These are phyloP conservation scores for Gyrodon lividus DNA, from an alignment of 768 basidiomycete species.

Conservation along the genomic window DNA sequence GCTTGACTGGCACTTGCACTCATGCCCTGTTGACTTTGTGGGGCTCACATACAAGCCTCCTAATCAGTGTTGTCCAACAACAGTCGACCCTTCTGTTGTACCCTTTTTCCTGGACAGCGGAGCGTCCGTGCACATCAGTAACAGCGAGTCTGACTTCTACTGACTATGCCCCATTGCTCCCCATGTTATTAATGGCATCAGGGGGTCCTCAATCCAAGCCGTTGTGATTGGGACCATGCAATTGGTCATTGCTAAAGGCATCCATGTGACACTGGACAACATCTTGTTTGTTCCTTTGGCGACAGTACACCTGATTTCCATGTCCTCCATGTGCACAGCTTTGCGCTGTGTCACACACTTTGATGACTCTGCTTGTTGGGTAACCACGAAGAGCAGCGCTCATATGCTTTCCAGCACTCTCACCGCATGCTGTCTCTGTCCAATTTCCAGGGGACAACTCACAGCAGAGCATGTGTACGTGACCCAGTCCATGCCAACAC, in stretches of 20 bases:
- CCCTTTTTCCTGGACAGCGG: constrained; percentile 11
- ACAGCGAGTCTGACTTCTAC: constrained; percentile 14
- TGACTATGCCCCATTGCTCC: constrained; percentile 7
- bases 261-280: constrained; percentile 12
- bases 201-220: constrained; percentile 15
- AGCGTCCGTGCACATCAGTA: constrained; percentile 14
- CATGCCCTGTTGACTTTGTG: too few species aligned
- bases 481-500: not conserved
- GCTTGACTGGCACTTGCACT: too few species aligned
- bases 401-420: not conserved
- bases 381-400: not conserved
- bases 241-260: constrained; percentile 2
- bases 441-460: not conserved
- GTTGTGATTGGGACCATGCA: constrained; percentile 14
- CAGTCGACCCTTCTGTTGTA: not conserved
- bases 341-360: constrained; percentile 16
- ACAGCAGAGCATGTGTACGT: constrained; percentile 16
- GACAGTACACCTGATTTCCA: constrained; percentile 24
- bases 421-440: not conserved
- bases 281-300: constrained; percentile 24
- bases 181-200: constrained; percentile 10
- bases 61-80: too few species aligned
- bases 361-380: constrained; percentile 10
- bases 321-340: constrained; percentile 15
- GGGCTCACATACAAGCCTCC: too few species aligned